Evolutionary conservation across 2,329 filamentous ascomycete species (phyloP), one percentile per base, ranked within the genome.

Genomic region (Neofusicoccum laricinum): DNA sequence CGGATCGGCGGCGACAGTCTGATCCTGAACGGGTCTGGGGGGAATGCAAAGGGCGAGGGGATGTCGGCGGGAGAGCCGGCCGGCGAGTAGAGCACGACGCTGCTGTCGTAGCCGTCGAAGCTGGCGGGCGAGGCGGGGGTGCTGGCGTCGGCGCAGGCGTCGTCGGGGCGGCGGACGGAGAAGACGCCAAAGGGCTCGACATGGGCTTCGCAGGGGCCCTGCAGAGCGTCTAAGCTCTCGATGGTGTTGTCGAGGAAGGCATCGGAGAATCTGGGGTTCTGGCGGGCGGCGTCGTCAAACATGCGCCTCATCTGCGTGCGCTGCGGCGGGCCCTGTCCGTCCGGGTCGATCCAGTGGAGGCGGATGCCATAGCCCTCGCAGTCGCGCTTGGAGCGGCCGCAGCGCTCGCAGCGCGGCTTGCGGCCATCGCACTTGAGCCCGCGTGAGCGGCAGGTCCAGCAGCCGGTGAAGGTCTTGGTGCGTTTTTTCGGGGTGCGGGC

Each of bases 381-480:
- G 8, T 49, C 40, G 12, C 62, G 62, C 43, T 32, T 57, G 50
- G 50, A 49, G 34, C 51, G 50, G 8, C 11, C 4, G 66, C 77
- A 79, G 43, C 77, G 70, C 17, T 72, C 72, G 68, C 78, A 80
- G 21, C 67, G 50, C 4, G 78, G 78, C 66, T 75, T 77, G 38
- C 71, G 70, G 53, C 73, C 75, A 59, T 79, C 77, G 68, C 78
- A 80, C 62, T 77, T 75, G 62, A 80, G 75, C 55, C 76, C 76
- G 58, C 78, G 75, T 55, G 71, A 67, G 34, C 77, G 77, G 64
- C 78, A 80, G 68, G 75, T 76, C 66, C 71, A 73, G 67, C 78
- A 80, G 59, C 78, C 78, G 67, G 70, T 74, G 58, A 76, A 76
- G 65, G 73, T 77, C 67, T 76, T 74, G n/a, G 59, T 63, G 50